A percentile compares a stretch with the other conserved stretches of the same genome.
Evolutionary conservation across 495 filamentous ascomycete genomes (phyloP).

Genomic region (Bacidia gigantensis): DNA sequence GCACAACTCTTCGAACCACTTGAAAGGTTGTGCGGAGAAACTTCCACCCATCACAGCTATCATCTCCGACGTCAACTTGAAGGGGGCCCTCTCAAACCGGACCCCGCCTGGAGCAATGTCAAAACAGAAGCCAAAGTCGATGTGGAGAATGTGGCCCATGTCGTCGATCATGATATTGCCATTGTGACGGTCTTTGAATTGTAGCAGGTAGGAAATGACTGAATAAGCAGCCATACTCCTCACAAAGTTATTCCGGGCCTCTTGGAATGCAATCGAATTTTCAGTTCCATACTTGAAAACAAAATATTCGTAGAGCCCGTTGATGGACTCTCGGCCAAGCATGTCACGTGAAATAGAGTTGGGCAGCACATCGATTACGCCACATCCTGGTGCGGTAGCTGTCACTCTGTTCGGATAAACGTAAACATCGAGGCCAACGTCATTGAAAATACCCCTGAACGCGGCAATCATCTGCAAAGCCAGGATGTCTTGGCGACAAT

Average conservation of each 20-base stretch:
- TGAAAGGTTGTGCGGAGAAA: constrained; percentile 72
- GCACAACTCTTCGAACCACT: constrained; percentile 91
- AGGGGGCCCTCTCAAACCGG: constrained; percentile 92
- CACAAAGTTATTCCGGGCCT: constrained; percentile 92
- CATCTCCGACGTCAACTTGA: constrained; percentile 97
- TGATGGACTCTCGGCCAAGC: constrained; percentile 94
- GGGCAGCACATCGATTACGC: constrained; percentile 93
- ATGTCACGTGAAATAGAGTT: constrained; percentile 98
- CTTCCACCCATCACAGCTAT: constrained; percentile 91
- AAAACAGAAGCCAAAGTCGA: constrained; percentile 99
- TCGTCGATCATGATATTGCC: constrained; percentile 99
- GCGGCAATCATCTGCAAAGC: constrained; percentile 95
- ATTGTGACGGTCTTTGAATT: constrained; percentile 99
- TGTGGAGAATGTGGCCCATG: constrained; percentile 92
- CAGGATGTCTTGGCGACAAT: constrained; percentile 93
- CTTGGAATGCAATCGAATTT: constrained; percentile 85
- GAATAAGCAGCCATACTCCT: constrained; percentile 99
- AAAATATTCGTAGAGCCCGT: constrained; percentile 96
- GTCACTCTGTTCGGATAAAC: constrained; percentile 97
- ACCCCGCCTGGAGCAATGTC: constrained; percentile 96
- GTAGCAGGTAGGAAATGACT: constrained; percentile 90
- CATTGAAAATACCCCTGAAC: constrained; percentile 91
- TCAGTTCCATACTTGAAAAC: constrained; percentile 93
- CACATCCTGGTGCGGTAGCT: constrained; percentile 94
- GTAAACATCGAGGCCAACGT: constrained; percentile 85